Base-by-base conservation (phyloP, 148 eudicot species). In the Chenopodium suecicum region DNA sequence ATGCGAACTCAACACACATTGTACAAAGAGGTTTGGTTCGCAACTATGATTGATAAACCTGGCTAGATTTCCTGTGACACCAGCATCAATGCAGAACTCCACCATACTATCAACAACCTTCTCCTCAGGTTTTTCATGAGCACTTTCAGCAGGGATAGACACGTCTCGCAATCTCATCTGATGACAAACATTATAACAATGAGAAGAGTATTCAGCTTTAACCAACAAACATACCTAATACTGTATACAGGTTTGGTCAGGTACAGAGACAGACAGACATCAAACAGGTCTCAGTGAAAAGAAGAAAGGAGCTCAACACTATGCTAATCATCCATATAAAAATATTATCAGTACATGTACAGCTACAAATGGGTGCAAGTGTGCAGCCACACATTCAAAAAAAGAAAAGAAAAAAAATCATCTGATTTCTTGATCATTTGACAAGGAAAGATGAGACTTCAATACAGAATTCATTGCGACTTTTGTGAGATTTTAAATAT, bases 31-130 rank as follows among this genome's bases (percentile, higher is more conserved):
- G 72, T 90, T 88, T 1, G 92, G 92, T 65, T 88, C 88, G 81
- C 92, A 90, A 50, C 92, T 88, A 77, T 90, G 92, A 68, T 90
- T 90, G 19, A 90, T 87, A 70, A 90, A 90, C 41, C 92, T 82
- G 2, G 92, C 88, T 48, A 90, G 65, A 74, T 84, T 90, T 50
- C 92, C 91, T 3, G 75, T 81, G 23, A 78, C 67, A 13, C 87
- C 88, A 13, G 90, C 92, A 84, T 88, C 91, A 23, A 90, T 87
- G 79, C 92, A 90, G 44, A 85, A 90, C 80, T 90, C 90, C 9
- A 86, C 85, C 9, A 78, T 16, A 58, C 81, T 83, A 32, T 86
- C 90, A 4, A 74, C 74, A 62, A 74, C 73, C 62, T 82, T 84
- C 62, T 90, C 90, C 78, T 88, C 88, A 20, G 79, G 80, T 34